Conservation (phyloP, 2,329 filamentous ascomycete species). For the Scortechinia acanthostroma region DNA sequence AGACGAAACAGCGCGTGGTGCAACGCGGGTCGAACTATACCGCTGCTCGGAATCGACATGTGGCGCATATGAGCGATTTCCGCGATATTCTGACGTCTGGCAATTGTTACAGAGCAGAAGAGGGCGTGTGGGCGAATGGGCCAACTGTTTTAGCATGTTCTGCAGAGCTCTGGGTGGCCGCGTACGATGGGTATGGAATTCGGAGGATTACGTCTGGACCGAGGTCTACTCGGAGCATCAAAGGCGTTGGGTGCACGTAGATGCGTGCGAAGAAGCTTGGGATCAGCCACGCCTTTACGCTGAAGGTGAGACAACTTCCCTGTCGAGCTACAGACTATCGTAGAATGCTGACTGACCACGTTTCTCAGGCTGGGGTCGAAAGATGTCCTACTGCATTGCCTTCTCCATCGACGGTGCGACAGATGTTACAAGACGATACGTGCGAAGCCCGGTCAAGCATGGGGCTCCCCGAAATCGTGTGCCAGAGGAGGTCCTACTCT, state of each 20-base stretch:
- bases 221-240: constrained; percentile 70
- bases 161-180: constrained; percentile 65
- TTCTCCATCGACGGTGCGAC: constrained; percentile 58
- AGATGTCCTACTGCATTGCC: constrained; percentile 68
- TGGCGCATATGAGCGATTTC: constrained; percentile 59
- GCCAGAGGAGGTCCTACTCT: constrained; percentile 61
- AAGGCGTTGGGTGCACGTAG: constrained; percentile 67
- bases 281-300: constrained; percentile 68
- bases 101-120: constrained; percentile 59
- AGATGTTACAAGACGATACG: constrained; percentile 26
- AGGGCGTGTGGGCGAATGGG: constrained; percentile 68
- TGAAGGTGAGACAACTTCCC: constrained; percentile 52
- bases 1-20: constrained; percentile 64
- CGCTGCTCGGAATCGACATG: constrained; percentile 57
- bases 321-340: no score
- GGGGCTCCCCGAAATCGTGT: constrained; percentile 48
- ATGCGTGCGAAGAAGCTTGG: constrained; percentile 67
- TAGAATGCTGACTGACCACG: no score
- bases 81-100: constrained; percentile 72
- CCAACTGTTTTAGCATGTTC: constrained; percentile 73
- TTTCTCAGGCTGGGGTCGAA: constrained; percentile 50
- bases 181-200: constrained; percentile 72
- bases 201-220: constrained; percentile 73
- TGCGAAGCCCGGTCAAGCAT: constrained; percentile 38
- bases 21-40: constrained; percentile 64